These are phyloP conservation scores for Pestalotiopsis sp. DNA, from an alignment of 2,329 filamentous ascomycete species.

Conservation along the genomic window DNA sequence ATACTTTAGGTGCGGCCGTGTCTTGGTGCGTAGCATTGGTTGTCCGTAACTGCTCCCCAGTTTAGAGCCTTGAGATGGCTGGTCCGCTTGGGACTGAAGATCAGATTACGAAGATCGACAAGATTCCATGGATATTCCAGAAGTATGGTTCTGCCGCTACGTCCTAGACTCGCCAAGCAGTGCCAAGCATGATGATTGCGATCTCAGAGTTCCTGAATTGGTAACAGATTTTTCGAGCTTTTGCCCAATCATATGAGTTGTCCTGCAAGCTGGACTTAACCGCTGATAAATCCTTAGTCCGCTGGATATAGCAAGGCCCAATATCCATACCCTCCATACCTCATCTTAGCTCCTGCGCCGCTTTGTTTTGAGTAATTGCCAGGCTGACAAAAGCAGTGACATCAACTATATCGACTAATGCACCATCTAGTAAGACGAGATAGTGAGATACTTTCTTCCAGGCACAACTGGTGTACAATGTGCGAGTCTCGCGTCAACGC, in stretches of 20 bases:
- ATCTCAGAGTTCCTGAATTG: background rate
- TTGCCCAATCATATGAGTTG: background rate
- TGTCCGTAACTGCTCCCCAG: background rate
- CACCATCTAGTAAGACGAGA: background rate
- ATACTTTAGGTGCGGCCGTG: background rate
- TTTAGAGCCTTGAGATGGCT: background rate
- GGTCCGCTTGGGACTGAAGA: background rate
- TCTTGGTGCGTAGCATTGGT: background rate
- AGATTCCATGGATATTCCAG: background rate
- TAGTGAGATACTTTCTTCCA: background rate
- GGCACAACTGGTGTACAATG: background rate
- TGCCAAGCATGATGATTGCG: slow-evolving; percentile 7
- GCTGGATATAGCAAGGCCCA: background rate
- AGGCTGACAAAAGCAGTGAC: slow-evolving; percentile 1
- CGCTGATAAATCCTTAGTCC: slow-evolving; percentile 6
- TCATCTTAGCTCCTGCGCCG: background rate
- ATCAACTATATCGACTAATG: background rate
- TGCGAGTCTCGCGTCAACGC: background rate
- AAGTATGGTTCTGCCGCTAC: background rate
- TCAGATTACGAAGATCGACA: background rate
- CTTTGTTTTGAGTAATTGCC: background rate
- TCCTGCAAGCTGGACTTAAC: background rate
- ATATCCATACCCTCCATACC: background rate
- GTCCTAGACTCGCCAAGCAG: background rate
- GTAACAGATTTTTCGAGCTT: background rate